Evolutionary conservation across 2,329 filamentous ascomycete genomes (phyloP), one percentile per base, ranked within the genome.

Genomic region (Fusarium tupiense): DNA sequence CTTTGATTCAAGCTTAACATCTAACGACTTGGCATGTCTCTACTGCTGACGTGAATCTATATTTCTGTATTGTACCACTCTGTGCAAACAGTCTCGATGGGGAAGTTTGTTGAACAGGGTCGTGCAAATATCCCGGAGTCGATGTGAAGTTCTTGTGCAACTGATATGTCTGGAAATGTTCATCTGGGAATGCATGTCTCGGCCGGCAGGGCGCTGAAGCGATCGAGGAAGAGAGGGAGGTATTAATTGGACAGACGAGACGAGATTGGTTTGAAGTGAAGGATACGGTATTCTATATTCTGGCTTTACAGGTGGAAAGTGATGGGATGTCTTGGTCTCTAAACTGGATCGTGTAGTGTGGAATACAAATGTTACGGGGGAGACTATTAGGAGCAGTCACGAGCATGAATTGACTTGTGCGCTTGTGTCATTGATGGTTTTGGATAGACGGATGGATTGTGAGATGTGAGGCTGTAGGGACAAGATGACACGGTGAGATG

Each of bases 181-280:
- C 37, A 50, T 67, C 59, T 67, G 40, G 33, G 53, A 35, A 71
- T 60, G 68, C 53, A 73, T 78, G 76, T 78, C 75, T 76, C 75
- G 72, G 77, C 59, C 66, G 76, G 69, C 37, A 69, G 59, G 61
- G 38, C 38, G 33, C 75, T 61, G 75, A 76, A 71, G 76, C 74
- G 66, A 71, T 63, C 57, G 60, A 58, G 43, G 57, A 56, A 43
- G 44, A 49, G 33, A 33, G 33, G 17, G 47, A 40, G 20, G n/a
- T 44, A 52, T 72, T 64, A 59, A 78, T 76, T 78, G 76, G 76
- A 29, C 50, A 60, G 41, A 40, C 33, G 60, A 78, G 64, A 75
- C 77, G 77, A 78, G 64, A 57, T 31, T 40, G 66, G 46, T 17
- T 57, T 66, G 52, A 26, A 26, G 6, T 41, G 31, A 19, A 24